Conservation (phyloP, 169 alveolate species). For the Plasmodium gaboni region DNA sequence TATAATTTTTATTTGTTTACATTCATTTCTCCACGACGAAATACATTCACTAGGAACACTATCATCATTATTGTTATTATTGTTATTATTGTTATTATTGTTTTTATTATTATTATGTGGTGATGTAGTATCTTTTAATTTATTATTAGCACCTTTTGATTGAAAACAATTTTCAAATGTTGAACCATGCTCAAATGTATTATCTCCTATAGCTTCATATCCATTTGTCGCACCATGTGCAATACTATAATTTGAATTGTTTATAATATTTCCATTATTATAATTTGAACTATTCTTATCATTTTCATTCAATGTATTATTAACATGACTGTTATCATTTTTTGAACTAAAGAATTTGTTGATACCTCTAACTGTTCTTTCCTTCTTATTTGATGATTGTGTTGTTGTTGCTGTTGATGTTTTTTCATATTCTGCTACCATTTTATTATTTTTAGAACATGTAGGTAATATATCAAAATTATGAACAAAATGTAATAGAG, state of each 20-base stretch:
- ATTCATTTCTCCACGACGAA: conserved; percentile 45
- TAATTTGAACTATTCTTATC: neutral
- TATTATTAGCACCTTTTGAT: neutral
- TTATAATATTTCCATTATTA: no score
- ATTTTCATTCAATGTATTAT: neutral
- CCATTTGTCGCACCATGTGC: neutral
- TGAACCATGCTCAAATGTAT: neutral
- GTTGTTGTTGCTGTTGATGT: neutral
- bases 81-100: neutral
- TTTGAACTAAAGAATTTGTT: neutral
- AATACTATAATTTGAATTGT: no score
- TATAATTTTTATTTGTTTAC: conserved; percentile 73
- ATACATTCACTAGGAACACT: conserved; percentile 42
- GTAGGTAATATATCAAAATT: conserved; percentile 47
- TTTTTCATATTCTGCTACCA: conserved; percentile 69
- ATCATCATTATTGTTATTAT: neutral
- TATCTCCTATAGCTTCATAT: neutral
- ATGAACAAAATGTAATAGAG: conserved; percentile 59
- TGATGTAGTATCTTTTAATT: neutral
- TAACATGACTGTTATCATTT: conserved; percentile 8
- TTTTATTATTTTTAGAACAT: conserved; percentile 23
- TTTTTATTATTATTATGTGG: neutral
- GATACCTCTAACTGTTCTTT: no score
- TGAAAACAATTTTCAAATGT: neutral
- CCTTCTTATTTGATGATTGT: neutral